Percentiles rank a stretch among this genome's conserved stretches.
Conservation (phyloP, 345 rosid genomes). For the Sonneratia alba region DNA sequence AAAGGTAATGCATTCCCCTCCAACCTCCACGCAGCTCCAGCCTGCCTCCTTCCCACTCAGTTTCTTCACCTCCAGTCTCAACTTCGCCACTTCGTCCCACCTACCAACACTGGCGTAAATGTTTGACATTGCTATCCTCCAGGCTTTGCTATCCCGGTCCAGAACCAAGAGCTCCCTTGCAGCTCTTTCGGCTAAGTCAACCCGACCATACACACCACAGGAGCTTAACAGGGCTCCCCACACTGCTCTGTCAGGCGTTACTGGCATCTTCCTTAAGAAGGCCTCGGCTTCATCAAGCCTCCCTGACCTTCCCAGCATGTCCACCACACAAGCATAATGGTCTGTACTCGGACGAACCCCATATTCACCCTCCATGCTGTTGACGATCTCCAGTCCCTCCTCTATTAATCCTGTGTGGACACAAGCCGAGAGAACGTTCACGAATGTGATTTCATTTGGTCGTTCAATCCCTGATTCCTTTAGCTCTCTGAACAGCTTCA, state of each 20-base stretch:
- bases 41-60: constrained; percentile 20
- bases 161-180: constrained; percentile 10
- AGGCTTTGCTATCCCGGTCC: constrained; percentile 17
- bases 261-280: constrained; percentile 17
- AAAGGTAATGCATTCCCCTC: constrained; percentile 15
- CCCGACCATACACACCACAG: constrained; percentile 9
- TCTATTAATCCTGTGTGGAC: constrained; percentile 62
- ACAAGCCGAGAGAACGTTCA: constrained; percentile 58
- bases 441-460: constrained; percentile 58
- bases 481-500: constrained; percentile 17
- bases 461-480: constrained; percentile 3
- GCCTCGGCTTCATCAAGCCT: constrained; percentile 46
- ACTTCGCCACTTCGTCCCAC: constrained; percentile 23
- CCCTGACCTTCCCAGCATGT: constrained; percentile 70
- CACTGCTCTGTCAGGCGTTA: constrained; percentile 6
- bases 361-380: constrained; percentile 41
- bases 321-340: constrained; percentile 79
- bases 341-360: constrained; percentile 46
- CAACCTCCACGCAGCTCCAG: constrained; percentile 26
- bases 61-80: constrained; percentile 14
- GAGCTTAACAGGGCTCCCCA: constrained; percentile 28
- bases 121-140: constrained; percentile 28
- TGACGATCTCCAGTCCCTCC: constrained; percentile 48
- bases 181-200: constrained; percentile 15
- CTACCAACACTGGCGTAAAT: constrained; percentile 20